These are phyloP conservation scores for Chlorella sp. DNA, from an alignment of 139 green algal genomes.

Conservation along the genomic window DNA sequence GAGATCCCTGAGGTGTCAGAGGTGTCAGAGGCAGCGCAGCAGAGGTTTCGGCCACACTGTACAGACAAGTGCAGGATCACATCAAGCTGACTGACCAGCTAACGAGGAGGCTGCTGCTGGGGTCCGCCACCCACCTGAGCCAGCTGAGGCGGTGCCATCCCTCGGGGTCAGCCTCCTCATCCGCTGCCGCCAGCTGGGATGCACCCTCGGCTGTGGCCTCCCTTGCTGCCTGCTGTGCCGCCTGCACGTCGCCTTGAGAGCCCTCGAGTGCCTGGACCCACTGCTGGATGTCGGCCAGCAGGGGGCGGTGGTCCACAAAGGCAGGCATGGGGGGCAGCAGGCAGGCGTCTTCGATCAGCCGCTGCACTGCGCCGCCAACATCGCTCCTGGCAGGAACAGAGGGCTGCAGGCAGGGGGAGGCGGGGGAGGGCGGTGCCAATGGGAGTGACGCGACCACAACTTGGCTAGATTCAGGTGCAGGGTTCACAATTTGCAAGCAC, in stretches of 20 bases:
- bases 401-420: background rate
- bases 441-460: too few species aligned
- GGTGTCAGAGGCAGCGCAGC: too few species aligned
- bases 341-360: background rate
- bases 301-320: background rate
- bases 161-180: background rate
- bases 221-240: background rate
- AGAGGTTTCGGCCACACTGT: too few species aligned
- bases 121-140: background rate
- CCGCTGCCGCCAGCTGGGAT: background rate
- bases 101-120: background rate
- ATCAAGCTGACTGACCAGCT: background rate
- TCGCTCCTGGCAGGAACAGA: background rate
- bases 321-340: background rate
- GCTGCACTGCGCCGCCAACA: background rate
- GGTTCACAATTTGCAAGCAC: too few species aligned
- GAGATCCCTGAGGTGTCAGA: too few species aligned
- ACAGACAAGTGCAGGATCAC: too few species aligned
- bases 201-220: background rate
- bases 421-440: background rate
- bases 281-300: conserved; percentile 2
- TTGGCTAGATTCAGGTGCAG: too few species aligned
- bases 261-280: background rate
- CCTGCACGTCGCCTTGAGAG: background rate
- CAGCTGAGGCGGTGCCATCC: background rate